Base-by-base conservation (phyloP, 306 rosid genomes). In the Oemleria cerasiformis region DNA sequence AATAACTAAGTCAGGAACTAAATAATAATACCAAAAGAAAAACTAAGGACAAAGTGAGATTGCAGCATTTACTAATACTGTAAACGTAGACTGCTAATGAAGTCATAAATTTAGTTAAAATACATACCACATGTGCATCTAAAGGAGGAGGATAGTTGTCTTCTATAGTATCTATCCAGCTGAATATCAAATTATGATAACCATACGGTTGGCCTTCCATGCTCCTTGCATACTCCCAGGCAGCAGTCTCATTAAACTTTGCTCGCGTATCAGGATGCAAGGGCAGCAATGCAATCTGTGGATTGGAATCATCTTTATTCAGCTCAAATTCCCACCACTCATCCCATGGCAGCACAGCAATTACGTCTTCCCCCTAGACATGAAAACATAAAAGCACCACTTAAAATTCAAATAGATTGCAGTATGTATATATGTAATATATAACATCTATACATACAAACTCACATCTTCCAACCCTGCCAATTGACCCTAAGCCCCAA, bases 301-400 rank as follows among this genome's bases (percentile, higher is more conserved):
- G 97, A 78, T 95, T 81, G 73, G 99, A 72, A 65, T 85, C 88
- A 80, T 95, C 99, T 80, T 85, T 88, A 45, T 73, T 88, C 74
- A 88, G 68, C 84, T 89, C 96, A 80, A 85, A 95, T 17, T 91
- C 88, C 97, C 97, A 95, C 99, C 99, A 95, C 58, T 91, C 90
- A 10, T 95, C 97, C 99, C 99, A 95, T 20, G 99, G 90, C 47
- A 95, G 71, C 54, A 89, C 20, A 63, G 88, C 96, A 79, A 91
- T 86, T 67, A 95, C 47, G 77, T 88, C 97, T 78, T 89, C 99
- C 60, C 97, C 99, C 99, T 95, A 75, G 38, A 77, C 68, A 72
- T 51, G 65, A 65, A 72, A 56, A 47, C 58, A 56, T 21, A 62
- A 34, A 64, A 58, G 67, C 67, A 63, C 67, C 60, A 75, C 56